Percentiles rank a stretch among this genome's conserved stretches.
These are phyloP conservation scores for Pneumocystis canis DNA, from an alignment of 1,139 yeast genomes.

Conservation along the genomic window DNA sequence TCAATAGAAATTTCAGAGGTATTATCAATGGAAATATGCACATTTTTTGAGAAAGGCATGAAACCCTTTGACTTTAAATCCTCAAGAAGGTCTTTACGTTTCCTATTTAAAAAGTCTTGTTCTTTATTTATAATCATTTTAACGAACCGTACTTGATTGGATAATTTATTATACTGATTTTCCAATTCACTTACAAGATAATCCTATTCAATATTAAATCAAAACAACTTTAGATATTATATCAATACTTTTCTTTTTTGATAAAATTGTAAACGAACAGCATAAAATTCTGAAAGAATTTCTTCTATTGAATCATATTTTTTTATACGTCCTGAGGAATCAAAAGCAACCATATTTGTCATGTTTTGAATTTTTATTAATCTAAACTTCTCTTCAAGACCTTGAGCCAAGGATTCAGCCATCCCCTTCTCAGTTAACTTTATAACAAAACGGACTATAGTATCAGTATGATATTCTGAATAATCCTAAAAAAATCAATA, in stretches of 20 bases:
- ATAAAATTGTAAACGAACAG: slow-evolving; percentile 73
- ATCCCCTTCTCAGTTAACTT: slow-evolving; percentile 66
- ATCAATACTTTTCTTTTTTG: slow-evolving; percentile 55
- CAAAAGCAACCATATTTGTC: slow-evolving; percentile 91
- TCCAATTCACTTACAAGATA: slow-evolving; percentile 53
- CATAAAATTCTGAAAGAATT: slow-evolving; percentile 70
- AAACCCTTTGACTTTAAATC: slow-evolving; percentile 52
- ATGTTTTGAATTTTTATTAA: slow-evolving; percentile 53
- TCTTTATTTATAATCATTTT: slow-evolving; percentile 72
- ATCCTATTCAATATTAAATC: slow-evolving; percentile 28
- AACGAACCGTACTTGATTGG: slow-evolving; percentile 81
- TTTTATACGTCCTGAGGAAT: slow-evolving; percentile 77
- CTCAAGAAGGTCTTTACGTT: slow-evolving; percentile 47
- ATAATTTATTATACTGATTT: slow-evolving; percentile 56
- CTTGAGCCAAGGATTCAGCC: slow-evolving; percentile 59
- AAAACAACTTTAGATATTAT: background rate
- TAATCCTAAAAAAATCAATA: slow-evolving; percentile 34
- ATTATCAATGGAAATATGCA: slow-evolving; percentile 25
- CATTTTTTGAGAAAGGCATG: slow-evolving; percentile 39
- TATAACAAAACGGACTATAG: slow-evolving; percentile 49
- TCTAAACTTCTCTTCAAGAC: slow-evolving; percentile 73
- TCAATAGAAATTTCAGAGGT: slow-evolving; percentile 16
- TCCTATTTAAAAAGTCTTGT: slow-evolving; percentile 58
- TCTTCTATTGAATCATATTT: slow-evolving; percentile 63
- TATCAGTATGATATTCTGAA: slow-evolving; percentile 85